Evolutionary conservation across 2,329 filamentous ascomycete species (phyloP), one percentile per base, ranked within the genome.

Genomic region (Paracoccidioides brasiliensis): DNA sequence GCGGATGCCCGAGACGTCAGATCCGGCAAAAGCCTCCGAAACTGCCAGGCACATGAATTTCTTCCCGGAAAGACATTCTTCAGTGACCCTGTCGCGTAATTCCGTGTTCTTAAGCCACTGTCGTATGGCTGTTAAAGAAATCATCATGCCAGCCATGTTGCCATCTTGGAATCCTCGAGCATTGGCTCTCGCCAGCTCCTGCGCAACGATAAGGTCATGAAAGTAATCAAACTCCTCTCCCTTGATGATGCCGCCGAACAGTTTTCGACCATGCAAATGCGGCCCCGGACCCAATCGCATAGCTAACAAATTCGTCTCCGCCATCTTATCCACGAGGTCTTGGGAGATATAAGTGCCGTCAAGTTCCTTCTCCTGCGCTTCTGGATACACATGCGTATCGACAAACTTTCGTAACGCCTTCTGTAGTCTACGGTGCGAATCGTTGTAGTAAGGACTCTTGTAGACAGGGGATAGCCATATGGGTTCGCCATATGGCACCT

Each of bases 21-120:
- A 83, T 0, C 80, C 80, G 57, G 78, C 80, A 70, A 94, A 93
- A 0, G 89, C 88, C 71, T 95, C 89, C 1, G 88, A 93, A 65
- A 94, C 89, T 54, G 88, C 88, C 3, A 95, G 76, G 66, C 85
- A 91, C 67, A 93, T 88, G 77, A 90, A 90, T 80, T 93, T 93
- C 77, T 83, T 81, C 58, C 88, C 88, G 48, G 79, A 81, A 61
- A 94, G 79, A 48, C 88, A 84, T 64, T 93, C 86, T 40, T 82
- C 76, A 38, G 83, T 80, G 49, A 94, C 77, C 54, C 77, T 77
- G 62, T 83, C 78, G 72, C 83, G 84, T 63, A 88, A 79, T 44
- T 74, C 74, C 55, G 81, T 75, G 64, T 91, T 79, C 53, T 79
- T 81, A 69, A 86, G 80, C 77, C 84, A 94, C 74, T 91, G 85